Conservation (phyloP, 129 eudicot genomes). For the Ambrosia artemisiifolia region DNA sequence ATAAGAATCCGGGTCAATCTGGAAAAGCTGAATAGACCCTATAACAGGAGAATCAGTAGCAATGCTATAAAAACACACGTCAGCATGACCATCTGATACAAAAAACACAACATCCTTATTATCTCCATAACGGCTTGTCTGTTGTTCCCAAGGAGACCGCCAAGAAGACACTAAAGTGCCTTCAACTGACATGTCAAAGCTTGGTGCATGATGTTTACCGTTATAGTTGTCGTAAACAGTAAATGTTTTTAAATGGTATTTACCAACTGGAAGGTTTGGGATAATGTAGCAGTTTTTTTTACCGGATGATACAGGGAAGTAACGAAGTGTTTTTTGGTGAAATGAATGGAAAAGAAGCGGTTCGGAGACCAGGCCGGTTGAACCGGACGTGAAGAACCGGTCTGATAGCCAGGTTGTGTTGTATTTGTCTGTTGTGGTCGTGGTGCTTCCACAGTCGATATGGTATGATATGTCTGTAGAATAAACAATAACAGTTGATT, state of each 20-base stretch:
- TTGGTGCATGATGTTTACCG: conserved; percentile 74
- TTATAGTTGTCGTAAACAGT: conserved; percentile 90
- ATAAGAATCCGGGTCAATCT: conserved; percentile 66
- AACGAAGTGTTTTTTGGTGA: conserved; percentile 75
- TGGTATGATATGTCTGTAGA: conserved; percentile 51
- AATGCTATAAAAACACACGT: conserved; percentile 83
- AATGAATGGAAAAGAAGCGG: conserved; percentile 65
- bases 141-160: conserved; percentile 86
- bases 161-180: conserved; percentile 71
- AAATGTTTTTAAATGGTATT: conserved; percentile 61
- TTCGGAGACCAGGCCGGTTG: conserved; percentile 72
- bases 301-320: conserved; percentile 77
- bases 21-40: conserved; percentile 61
- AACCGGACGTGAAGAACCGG: conserved; percentile 82
- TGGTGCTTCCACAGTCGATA: conserved; percentile 85
- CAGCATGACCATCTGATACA: conserved; percentile 50
- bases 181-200: conserved; percentile 73
- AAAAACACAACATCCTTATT: conserved; percentile 71
- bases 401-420: conserved; percentile 84
- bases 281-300: conserved; percentile 88
- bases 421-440: conserved; percentile 59
- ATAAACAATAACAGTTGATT: neutral
- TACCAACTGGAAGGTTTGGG: conserved; percentile 49
- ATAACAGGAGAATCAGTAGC: conserved; percentile 92
- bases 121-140: conserved; percentile 57